Evolutionary conservation across 345 rosid species (phyloP).

Genomic region (Gynandropsis gynandra): DNA sequence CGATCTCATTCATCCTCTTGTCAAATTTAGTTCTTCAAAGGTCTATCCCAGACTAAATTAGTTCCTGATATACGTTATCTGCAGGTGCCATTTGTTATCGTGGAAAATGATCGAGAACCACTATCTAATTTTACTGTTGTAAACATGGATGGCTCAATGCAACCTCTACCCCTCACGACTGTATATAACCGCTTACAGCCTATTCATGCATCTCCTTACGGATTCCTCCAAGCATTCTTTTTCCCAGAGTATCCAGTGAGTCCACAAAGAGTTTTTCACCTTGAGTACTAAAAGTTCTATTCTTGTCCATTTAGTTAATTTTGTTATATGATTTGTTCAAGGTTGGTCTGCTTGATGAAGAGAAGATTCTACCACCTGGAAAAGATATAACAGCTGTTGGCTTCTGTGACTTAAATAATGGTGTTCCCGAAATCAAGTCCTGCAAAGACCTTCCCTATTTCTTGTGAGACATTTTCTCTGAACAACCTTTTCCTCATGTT

Average conservation of each 20-base stretch:
- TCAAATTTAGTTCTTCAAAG: slow-evolving; percentile 1
- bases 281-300: slow-evolving; percentile 21
- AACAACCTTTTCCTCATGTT: background rate
- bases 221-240: slow-evolving; percentile 65
- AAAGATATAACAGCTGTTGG: slow-evolving; percentile 53
- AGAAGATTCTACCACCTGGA: slow-evolving; percentile 65
- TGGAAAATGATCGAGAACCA: slow-evolving; percentile 46
- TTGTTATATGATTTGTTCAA: slow-evolving; percentile 15
- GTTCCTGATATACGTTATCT: slow-evolving; percentile 22
- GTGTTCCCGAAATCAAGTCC: slow-evolving; percentile 74
- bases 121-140: slow-evolving; percentile 45
- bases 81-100: slow-evolving; percentile 85
- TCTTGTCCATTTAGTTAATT: background rate
- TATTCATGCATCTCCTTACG: slow-evolving; percentile 51
- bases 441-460: slow-evolving; percentile 87
- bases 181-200: slow-evolving; percentile 59
- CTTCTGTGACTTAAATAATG: slow-evolving; percentile 33
- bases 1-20: slow-evolving; percentile 3
- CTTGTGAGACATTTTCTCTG: slow-evolving; percentile 49
- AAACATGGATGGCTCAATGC: slow-evolving; percentile 67
- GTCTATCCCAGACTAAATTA: background rate
- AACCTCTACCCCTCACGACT: slow-evolving; percentile 70
- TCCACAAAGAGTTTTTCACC: background rate
- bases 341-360: slow-evolving; percentile 77
- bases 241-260: slow-evolving; percentile 41